Percentiles rank a stretch among this genome's conserved stretches.
These are phyloP conservation scores for Sedum album DNA, from an alignment of 164 flowering plant genomes.

Conservation along the genomic window DNA sequence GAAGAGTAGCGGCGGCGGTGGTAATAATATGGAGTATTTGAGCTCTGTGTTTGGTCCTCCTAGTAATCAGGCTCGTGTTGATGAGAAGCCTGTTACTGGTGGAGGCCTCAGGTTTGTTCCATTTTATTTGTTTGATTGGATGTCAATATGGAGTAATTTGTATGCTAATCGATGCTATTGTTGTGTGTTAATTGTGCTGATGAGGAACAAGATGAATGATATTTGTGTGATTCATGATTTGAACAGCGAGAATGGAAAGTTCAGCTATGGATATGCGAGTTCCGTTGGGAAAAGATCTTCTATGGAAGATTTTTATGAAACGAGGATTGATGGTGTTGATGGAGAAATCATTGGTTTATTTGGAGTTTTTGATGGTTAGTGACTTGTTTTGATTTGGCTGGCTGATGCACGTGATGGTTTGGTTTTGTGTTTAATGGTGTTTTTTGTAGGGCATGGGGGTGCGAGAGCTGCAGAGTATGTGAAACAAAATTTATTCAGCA, in stretches of 20 bases:
- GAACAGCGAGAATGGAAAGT: constrained; percentile 7
- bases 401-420: not conserved
- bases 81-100: constrained; percentile 77
- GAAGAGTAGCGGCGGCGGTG: not conserved
- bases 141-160: not conserved
- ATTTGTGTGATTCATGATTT: not conserved
- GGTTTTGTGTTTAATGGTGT: not conserved
- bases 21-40: constrained; percentile 54
- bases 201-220: not conserved
- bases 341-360: constrained; percentile 8
- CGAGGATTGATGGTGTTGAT: constrained; percentile 9
- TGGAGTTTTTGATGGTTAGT: constrained; percentile 12
- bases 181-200: not conserved
- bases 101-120: constrained; percentile 75
- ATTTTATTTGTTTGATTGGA: not conserved
- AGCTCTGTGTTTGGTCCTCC: constrained; percentile 60
- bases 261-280: constrained; percentile 10
- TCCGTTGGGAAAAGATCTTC: constrained; percentile 7
- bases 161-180: not conserved
- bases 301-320: constrained; percentile 10
- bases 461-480: constrained; percentile 11
- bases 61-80: constrained; percentile 54
- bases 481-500: constrained; percentile 7
- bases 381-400: not conserved
- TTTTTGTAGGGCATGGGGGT: constrained; percentile 7